Evolutionary conservation across 306 rosid species (phyloP).

Genomic region (Cucumis hystrix): DNA sequence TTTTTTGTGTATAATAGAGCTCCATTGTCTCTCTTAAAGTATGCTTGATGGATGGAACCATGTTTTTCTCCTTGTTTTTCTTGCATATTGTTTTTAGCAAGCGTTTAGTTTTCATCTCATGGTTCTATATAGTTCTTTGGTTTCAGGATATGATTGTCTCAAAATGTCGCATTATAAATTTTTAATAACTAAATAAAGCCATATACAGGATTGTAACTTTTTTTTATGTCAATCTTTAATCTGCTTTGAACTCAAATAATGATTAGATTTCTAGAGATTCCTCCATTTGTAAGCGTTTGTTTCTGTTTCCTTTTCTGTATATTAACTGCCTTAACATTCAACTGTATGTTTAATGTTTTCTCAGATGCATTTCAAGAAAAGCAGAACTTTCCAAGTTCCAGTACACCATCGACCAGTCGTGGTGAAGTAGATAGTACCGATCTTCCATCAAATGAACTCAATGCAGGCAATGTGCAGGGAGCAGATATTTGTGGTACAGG

Average conservation of each 20-base stretch:
- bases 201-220: neutral
- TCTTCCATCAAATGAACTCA: constrained; percentile 24
- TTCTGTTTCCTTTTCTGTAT: neutral
- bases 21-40: neutral
- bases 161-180: neutral
- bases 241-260: neutral
- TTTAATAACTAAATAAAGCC: neutral
- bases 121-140: neutral
- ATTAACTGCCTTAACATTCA: constrained; percentile 16
- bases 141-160: neutral
- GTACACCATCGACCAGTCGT: constrained; percentile 23
- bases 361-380: constrained; percentile 66
- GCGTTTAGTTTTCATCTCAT: neutral
- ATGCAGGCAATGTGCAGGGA: constrained; percentile 18
- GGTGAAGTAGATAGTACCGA: constrained; percentile 32
- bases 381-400: constrained; percentile 30
- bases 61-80: neutral
- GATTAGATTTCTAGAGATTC: neutral
- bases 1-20: neutral
- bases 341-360: constrained; percentile 19
- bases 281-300: neutral
- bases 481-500: constrained; percentile 60
- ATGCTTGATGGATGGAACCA: constrained; percentile 2
- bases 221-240: neutral
- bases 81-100: neutral